Percentiles rank a stretch among this genome's conserved stretches.
phyloP scores from a whole-genome alignment of 2,329 filamentous ascomycete genomes.

The Samsoniella hepiali region DNA sequence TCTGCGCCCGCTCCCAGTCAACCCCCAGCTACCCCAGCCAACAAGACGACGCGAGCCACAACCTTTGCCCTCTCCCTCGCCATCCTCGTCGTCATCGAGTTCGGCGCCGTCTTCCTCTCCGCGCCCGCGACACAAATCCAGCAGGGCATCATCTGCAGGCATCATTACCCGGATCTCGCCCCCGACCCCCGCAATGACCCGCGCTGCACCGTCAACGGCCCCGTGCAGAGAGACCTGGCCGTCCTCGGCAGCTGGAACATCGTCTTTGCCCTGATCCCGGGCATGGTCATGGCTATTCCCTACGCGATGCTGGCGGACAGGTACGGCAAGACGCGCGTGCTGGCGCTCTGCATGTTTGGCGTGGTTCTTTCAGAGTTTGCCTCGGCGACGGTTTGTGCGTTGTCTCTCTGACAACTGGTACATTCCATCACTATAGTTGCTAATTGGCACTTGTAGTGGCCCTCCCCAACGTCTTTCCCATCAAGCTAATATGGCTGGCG shows the following conservation, averaged over 20 bases:
- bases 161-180: not conserved
- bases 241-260: not conserved
- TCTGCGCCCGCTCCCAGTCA: too few species aligned
- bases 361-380: not conserved
- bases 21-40: too few species aligned
- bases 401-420: too few species aligned
- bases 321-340: not conserved
- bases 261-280: not conserved
- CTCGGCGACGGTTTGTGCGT: not conserved
- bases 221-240: constrained; percentile 6
- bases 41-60: too few species aligned
- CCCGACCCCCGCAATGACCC: not conserved
- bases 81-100: too few species aligned
- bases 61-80: too few species aligned
- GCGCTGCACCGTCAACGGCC: constrained; percentile 6
- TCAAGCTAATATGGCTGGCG: not conserved
- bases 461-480: not conserved
- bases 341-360: constrained; percentile 2
- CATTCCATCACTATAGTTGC: too few species aligned
- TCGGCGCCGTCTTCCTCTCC: too few species aligned
- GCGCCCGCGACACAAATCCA: too few species aligned
- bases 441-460: too few species aligned
- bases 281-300: constrained; percentile 7
- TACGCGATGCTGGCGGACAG: constrained; percentile 11
- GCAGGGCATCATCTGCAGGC: not conserved